phyloP scores from a whole-genome alignment of 495 filamentous ascomycete species.

The Xylaria telfairii region DNA sequence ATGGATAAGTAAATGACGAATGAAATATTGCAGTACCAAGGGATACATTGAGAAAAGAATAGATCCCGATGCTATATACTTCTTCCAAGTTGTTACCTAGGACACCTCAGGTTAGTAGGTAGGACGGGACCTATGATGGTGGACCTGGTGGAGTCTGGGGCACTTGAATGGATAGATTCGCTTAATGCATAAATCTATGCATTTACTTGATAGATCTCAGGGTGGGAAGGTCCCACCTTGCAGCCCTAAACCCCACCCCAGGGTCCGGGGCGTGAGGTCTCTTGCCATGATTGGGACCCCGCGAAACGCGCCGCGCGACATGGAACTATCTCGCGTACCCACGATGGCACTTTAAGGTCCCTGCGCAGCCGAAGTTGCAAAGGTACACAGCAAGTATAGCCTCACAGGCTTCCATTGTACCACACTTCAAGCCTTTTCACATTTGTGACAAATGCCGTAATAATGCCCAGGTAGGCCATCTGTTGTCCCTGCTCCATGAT shows the following conservation, averaged over 20 bases:
- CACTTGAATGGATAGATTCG: no score
- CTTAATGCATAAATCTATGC: no score
- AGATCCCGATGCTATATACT: no score
- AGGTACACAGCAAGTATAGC: neutral
- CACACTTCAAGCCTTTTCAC: neutral
- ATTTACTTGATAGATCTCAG: no score
- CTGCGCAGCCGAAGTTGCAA: neutral
- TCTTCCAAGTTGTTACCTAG: no score
- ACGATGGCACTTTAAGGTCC: neutral
- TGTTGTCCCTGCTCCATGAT: neutral
- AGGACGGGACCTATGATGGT: no score
- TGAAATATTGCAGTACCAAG: neutral
- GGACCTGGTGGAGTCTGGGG: no score
- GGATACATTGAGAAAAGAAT: neutral
- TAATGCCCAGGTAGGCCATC: conserved; percentile 57
- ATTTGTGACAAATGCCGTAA: conserved; percentile 40
- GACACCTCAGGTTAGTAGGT: no score
- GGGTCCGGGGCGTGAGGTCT: no score
- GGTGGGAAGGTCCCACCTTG: no score
- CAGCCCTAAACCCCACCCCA: no score
- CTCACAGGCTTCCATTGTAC: neutral
- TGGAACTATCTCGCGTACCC: neutral
- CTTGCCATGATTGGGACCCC: neutral
- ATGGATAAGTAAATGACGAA: neutral
- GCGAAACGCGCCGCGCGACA: conserved; percentile 3